phyloP scores from a whole-genome alignment of 345 rosid species.

The Nephelium lappaceum region DNA sequence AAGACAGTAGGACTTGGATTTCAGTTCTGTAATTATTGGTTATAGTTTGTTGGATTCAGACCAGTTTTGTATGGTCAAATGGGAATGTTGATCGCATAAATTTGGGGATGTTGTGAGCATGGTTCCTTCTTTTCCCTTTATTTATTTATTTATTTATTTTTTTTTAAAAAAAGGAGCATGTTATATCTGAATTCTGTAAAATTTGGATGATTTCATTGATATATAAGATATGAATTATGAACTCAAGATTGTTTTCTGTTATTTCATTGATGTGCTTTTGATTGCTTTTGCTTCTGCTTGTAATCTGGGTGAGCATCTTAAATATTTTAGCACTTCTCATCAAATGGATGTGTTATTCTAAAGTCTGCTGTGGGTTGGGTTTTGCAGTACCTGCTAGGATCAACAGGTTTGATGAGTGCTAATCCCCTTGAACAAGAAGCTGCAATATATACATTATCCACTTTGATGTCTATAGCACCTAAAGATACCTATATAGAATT shows the following conservation, averaged over 20 bases:
- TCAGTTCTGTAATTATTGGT: background rate
- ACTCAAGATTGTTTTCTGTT: background rate
- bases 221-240: background rate
- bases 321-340: background rate
- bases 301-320: background rate
- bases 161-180: background rate
- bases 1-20: background rate
- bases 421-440: constrained; percentile 68
- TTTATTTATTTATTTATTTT: no score
- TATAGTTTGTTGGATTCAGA: background rate
- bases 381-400: constrained; percentile 70
- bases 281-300: background rate
- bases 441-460: constrained; percentile 64
- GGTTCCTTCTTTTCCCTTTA: background rate
- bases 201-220: background rate
- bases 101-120: background rate
- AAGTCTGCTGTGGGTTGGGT: constrained; percentile 1
- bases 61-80: background rate
- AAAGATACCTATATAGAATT: constrained; percentile 67
- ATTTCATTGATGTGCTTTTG: constrained; percentile 3
- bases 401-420: constrained; percentile 77
- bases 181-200: background rate
- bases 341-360: background rate
- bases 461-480: constrained; percentile 84
- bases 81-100: background rate